Conservation (phyloP, 305 asterid genomes). For the Rubia occidens region DNA sequence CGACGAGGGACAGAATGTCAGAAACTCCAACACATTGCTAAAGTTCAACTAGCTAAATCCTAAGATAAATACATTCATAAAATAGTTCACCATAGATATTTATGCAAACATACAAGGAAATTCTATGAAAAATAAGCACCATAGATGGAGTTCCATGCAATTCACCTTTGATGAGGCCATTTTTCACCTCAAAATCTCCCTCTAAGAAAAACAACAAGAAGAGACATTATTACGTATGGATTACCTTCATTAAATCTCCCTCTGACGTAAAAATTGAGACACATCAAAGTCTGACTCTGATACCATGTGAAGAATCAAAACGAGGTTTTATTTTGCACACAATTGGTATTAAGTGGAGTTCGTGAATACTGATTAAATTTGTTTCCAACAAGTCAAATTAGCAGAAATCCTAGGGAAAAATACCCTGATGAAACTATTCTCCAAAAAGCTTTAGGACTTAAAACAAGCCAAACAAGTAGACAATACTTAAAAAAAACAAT, state of each 20-base stretch:
- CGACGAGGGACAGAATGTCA: not conserved
- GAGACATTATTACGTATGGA: too few relatives aligned
- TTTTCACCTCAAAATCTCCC: not conserved
- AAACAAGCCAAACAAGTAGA: too few relatives aligned
- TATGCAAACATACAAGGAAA: not conserved
- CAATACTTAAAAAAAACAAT: not conserved
- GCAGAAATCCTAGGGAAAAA: not conserved
- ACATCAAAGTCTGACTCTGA: not conserved
- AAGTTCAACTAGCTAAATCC: not conserved
- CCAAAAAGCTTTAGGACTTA: too few relatives aligned
- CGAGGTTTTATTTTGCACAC: not conserved
- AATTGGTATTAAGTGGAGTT: not conserved
- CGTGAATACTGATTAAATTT: not conserved
- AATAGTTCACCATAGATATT: not conserved
- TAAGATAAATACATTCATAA: not conserved
- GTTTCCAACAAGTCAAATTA: not conserved
- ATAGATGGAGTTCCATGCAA: too few relatives aligned
- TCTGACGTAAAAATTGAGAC: too few relatives aligned
- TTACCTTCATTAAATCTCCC: too few relatives aligned
- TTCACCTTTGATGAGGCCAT: not conserved
- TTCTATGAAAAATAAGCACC: not conserved
- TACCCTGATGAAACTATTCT: too few relatives aligned
- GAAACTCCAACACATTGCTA: not conserved
- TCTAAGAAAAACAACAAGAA: not conserved
- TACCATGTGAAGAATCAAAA: not conserved